These are phyloP conservation scores for Mallotus repandus DNA, from an alignment of 441 rosid species.

Conservation along the genomic window DNA sequence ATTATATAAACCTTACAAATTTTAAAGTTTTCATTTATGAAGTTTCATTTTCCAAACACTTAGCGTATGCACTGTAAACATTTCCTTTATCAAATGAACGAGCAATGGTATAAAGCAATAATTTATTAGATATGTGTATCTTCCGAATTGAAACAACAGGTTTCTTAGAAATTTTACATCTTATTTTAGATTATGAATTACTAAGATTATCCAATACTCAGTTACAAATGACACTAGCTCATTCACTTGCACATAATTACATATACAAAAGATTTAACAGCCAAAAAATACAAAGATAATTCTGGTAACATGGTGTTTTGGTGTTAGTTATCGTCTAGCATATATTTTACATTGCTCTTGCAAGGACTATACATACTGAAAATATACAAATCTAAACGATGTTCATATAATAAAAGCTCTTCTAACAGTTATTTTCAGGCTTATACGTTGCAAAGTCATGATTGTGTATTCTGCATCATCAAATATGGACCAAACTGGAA, in stretches of 20 bases:
- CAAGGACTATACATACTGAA: background rate
- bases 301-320: background rate
- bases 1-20: background rate
- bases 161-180: too few relatives aligned
- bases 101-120: background rate
- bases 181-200: too few relatives aligned
- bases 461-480: background rate
- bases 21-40: background rate
- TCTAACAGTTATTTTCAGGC: background rate
- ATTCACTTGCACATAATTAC: too few relatives aligned
- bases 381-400: background rate
- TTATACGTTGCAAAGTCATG: background rate
- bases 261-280: background rate
- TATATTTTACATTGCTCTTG: background rate
- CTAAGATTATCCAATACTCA: background rate
- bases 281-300: background rate
- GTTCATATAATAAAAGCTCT: background rate
- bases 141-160: too few relatives aligned
- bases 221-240: background rate
- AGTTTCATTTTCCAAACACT: background rate
- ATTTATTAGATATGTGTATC: too few relatives aligned
- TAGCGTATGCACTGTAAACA: background rate
- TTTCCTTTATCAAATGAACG: background rate
- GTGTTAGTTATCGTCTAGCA: too few relatives aligned
- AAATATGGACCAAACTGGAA: background rate